Evolutionary conservation across 306 rosid genomes (phyloP).

Genomic region (Cucumis melo): DNA sequence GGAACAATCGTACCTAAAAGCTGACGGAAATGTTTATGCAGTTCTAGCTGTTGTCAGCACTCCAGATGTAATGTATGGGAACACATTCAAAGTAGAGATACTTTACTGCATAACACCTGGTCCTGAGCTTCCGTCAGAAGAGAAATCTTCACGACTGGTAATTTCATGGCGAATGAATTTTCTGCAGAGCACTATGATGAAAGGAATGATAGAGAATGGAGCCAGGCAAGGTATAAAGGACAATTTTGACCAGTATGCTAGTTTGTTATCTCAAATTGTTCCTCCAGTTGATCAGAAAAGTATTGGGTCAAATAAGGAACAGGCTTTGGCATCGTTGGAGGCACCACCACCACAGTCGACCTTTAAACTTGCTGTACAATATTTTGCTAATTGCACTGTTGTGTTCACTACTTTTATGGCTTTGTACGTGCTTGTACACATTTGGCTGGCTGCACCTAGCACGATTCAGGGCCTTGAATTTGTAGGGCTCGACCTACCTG

Average conservation of each 20-base stretch:
- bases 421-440: conserved; percentile 67
- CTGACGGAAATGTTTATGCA: conserved; percentile 63
- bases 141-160: conserved; percentile 56
- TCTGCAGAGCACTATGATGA: conserved; percentile 94
- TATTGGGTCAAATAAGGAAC: conserved; percentile 74
- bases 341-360: conserved; percentile 52
- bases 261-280: conserved; percentile 46
- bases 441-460: conserved; percentile 63
- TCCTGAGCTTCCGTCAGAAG: conserved; percentile 73
- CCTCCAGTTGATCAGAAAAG: conserved; percentile 68
- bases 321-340: conserved; percentile 65
- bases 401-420: conserved; percentile 53
- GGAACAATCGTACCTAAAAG: conserved; percentile 76
- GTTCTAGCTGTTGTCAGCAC: conserved; percentile 54
- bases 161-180: conserved; percentile 89
- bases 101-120: conserved; percentile 73
- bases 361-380: conserved; percentile 61
- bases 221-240: conserved; percentile 91
- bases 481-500: conserved; percentile 93
- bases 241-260: conserved; percentile 57
- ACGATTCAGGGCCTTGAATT: conserved; percentile 82
- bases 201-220: conserved; percentile 87
- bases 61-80: conserved; percentile 86
- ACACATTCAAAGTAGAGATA: conserved; percentile 57
- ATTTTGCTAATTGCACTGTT: conserved; percentile 72